A percentile compares a stretch with the other conserved stretches of the same genome.
Conservation (phyloP, 1,284 basidiomycete genomes). For the Austroboletus niveus region DNA sequence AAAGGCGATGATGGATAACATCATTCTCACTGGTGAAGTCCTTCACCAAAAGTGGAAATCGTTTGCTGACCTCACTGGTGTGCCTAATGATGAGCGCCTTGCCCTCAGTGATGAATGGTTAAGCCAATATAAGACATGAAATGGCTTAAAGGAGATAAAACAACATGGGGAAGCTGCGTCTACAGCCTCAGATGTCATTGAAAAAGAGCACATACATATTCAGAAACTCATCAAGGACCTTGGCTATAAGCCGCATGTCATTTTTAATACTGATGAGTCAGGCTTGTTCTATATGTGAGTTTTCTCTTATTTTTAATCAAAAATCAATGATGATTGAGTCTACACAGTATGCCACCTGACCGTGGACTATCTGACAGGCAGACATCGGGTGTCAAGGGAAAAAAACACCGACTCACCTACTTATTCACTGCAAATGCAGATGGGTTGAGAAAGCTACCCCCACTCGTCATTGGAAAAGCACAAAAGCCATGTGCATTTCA, state of each 20-base stretch:
- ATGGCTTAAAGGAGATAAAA: background rate
- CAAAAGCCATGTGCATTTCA: constrained; percentile 20
- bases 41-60: background rate
- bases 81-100: background rate
- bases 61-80: background rate
- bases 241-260: background rate
- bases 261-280: background rate
- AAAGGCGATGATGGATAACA: background rate
- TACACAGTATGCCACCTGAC: constrained; percentile 2
- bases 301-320: background rate
- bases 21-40: background rate
- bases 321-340: too few species aligned
- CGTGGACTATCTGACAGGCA: background rate
- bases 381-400: background rate
- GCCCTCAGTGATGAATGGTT: background rate
- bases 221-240: background rate
- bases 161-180: background rate
- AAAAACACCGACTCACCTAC: constrained; percentile 15
- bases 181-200: background rate
- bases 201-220: background rate
- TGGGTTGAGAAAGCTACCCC: constrained; percentile 17
- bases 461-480: constrained; percentile 27
- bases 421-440: constrained; percentile 21
- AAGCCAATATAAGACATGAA: background rate
- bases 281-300: background rate